Base-by-base conservation (phyloP, 768 basidiomycete species). In the Suillus ampliporus region DNA sequence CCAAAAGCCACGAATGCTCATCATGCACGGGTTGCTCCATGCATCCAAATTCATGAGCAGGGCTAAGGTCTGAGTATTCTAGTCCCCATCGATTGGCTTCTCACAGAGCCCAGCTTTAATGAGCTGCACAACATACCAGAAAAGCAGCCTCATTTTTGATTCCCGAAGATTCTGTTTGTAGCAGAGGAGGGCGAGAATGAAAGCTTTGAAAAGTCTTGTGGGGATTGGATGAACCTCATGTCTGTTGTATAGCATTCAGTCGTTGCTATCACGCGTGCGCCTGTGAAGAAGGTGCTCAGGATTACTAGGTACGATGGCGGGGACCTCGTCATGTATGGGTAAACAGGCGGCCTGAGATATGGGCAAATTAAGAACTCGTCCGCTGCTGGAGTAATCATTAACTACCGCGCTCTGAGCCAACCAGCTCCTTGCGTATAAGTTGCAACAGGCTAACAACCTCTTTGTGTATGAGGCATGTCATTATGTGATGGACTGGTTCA, bases 11-110 rank as follows among this genome's bases (percentile, higher is more conserved):
- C 86, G 83, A 86, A 37, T 75, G 85, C 86, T 87, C 84, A 84
- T 76, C 63, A 76, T 84, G 68, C 68, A 84, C 85, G 79, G 79
- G 79, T 67, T 69, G 66, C 63, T 63, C 52, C 35, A 47, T 35
- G 43, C 54, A 63, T 74, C 67, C 67, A 70, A 64, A 60, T 70
- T 86, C 73, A 80, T 84, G 84, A 88, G 87, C 86, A n/a, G 87
- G 88, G 87, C 84, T 82, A 88, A 89, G 86, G 87, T 88, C 86
- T 87, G 87, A 89, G 86, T 77, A n/a, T 85, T 85, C 74, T 68
- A 84, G 76, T 84, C 85, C 84, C 82, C 82, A 81, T 80, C 66
- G 83, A 84, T 82, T 70, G 84, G 75, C 82, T 78, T n/a, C 84
- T 83, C 84, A 84, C 83, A 68, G 87, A 81, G 82, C 75, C 84